Percentiles rank a stretch among this genome's conserved stretches.
Conservation (phyloP, 257 asterid species). For the Solanum acaule region DNA sequence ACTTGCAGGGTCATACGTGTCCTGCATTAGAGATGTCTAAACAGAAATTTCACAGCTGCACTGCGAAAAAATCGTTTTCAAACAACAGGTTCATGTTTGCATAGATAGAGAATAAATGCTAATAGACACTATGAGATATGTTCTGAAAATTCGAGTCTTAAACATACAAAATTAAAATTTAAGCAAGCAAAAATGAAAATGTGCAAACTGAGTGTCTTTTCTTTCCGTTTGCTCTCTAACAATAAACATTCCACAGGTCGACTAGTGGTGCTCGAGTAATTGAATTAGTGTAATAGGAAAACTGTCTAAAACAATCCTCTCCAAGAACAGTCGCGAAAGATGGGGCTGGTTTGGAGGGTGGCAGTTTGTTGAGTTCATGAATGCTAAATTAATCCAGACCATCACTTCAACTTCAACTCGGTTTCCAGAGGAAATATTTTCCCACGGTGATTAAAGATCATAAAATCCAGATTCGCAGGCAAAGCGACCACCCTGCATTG, state of each 20-base stretch:
- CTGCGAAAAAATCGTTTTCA: background rate
- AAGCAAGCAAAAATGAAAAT: background rate
- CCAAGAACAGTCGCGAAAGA: background rate
- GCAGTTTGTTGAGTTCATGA: background rate
- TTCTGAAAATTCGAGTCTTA: background rate
- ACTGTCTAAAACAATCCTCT: background rate
- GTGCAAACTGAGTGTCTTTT: background rate
- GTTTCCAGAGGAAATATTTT: constrained; percentile 54
- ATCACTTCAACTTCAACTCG: constrained; percentile 53
- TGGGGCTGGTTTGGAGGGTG: background rate
- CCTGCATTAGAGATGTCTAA: too few relatives aligned
- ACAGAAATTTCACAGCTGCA: background rate
- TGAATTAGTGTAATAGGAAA: background rate
- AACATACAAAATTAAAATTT: background rate
- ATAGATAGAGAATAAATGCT: background rate
- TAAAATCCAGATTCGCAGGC: constrained; percentile 82
- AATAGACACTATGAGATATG: background rate
- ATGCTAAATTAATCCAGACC: background rate
- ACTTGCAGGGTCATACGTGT: background rate
- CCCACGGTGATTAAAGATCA: constrained; percentile 96
- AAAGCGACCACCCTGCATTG: constrained; percentile 65
- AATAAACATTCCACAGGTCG: background rate
- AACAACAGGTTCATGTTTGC: background rate
- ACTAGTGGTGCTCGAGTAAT: background rate
- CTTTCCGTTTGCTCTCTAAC: background rate